Conservation (phyloP, 805 yeast species). For the Vanderwaltozyma verrucispora region DNA sequence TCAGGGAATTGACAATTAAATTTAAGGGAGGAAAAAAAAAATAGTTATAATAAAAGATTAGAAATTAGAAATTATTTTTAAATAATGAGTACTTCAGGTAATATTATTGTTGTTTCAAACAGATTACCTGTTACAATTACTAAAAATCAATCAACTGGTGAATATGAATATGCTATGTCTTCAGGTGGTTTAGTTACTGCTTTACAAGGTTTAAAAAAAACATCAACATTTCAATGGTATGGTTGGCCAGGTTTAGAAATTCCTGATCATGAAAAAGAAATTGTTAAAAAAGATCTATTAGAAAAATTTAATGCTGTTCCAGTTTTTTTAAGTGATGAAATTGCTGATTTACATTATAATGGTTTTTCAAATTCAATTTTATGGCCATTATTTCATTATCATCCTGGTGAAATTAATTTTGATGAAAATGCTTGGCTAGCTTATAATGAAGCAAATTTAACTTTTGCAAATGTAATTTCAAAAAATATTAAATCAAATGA, state of each 20-base stretch:
- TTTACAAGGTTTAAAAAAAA: constrained; percentile 76
- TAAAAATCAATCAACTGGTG: constrained; percentile 43
- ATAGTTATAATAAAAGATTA: no score
- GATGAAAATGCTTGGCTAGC: constrained; percentile 99
- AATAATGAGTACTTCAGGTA: constrained; percentile 31
- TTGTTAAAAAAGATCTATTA: constrained; percentile 59
- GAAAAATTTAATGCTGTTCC: constrained; percentile 85
- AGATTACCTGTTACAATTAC: constrained; percentile 90
- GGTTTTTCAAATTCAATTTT: constrained; percentile 90
- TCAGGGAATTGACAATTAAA: no score
- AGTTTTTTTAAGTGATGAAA: constrained; percentile 72
- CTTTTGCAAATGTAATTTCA: constrained; percentile 68
- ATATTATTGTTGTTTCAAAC: constrained; percentile 87
- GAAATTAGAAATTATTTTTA: no score
- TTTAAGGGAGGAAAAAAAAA: no score
- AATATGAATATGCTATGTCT: constrained; percentile 81
- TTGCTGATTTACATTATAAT: constrained; percentile 93
- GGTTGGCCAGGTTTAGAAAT: constrained; percentile 97
- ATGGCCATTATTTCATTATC: constrained; percentile 98
- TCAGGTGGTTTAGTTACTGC: constrained; percentile 98
- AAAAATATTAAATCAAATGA: constrained; percentile 69
- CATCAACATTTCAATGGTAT: constrained; percentile 86
- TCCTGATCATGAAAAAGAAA: constrained; percentile 61
- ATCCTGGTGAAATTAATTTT: constrained; percentile 97
- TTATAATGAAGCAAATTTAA: constrained; percentile 81